phyloP scores from a whole-genome alignment of 106 monocot genomes.

The Dendrobium chrysotoxum region DNA sequence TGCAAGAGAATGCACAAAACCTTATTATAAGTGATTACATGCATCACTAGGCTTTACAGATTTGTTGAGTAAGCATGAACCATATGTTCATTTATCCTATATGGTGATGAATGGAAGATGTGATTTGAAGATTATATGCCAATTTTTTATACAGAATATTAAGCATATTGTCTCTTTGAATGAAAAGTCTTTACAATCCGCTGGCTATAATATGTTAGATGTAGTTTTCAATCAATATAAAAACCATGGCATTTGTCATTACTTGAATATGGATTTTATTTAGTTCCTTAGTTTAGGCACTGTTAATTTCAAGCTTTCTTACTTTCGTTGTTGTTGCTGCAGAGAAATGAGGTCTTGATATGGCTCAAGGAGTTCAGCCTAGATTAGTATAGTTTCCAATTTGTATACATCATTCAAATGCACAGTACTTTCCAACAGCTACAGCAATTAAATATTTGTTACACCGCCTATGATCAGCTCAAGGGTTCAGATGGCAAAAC shows the following conservation, averaged over 20 bases:
- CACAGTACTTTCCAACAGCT: too few relatives aligned
- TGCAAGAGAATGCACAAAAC: not conserved
- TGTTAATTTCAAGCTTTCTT: not conserved
- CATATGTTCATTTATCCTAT: too few relatives aligned
- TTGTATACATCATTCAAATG: not conserved
- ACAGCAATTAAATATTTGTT: too few relatives aligned
- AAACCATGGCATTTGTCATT: not conserved
- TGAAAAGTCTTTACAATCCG: too few relatives aligned
- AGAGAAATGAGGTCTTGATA: conserved; percentile 9
- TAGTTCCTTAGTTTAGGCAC: not conserved
- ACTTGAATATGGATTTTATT: not conserved
- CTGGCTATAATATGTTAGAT: not conserved
- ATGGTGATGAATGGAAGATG: too few relatives aligned
- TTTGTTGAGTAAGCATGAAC: too few relatives aligned
- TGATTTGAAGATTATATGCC: too few relatives aligned
- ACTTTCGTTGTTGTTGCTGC: not conserved
- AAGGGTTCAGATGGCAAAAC: too few relatives aligned
- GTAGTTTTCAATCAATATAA: not conserved
- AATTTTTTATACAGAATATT: not conserved
- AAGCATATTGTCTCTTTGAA: not conserved
- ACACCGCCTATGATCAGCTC: too few relatives aligned
- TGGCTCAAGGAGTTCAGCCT: conserved; percentile 10
- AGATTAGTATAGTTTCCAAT: not conserved
- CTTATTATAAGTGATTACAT: not conserved
- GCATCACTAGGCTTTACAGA: not conserved